Evolutionary conservation across 1,284 basidiomycete genomes (phyloP), one percentile per base, ranked within the genome.

Genomic region (Amylostereum areolatum): DNA sequence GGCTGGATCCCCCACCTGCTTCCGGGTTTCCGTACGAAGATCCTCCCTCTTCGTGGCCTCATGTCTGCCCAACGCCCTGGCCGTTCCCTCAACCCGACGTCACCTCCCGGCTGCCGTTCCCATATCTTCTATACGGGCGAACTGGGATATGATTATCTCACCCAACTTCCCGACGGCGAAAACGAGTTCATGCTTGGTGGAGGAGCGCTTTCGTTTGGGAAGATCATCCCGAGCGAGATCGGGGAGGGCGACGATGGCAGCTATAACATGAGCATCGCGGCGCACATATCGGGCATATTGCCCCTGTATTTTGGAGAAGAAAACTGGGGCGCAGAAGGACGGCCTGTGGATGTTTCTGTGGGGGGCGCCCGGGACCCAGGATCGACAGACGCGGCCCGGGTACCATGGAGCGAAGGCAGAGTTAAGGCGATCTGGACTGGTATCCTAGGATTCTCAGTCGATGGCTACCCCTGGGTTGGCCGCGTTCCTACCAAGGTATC

Each of bases 1-100:
- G 88, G 74, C 33, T 90, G 89, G 73, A 70, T 73, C 4, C 79
- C 84, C 0, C 78, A 85, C 57, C 80, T 92, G 24, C 66, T 89
- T 48, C 54, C 60, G 18, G 63, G 67, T 1, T 59, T 75, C 54
- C 71, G 72, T 32, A 62, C 63, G 41, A 75, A 72, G 52, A 67
- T 81, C 48, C 61, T 83, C 29, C 81, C 82, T 6, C 63, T 73
- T 0, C 73, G 85, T 27, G 84, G 76, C 7, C 77, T 75, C 49
- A 86, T 88, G 77, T 77, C 80, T 43, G 81, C 85, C 0, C 83
- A 89, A 58, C 69, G 75, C 43, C 72, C 85, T 32, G 67, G 77
- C 55, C 61, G 59, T 33, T 59, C 55, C 25, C 56, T 63, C 9
- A 55, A 55, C n/a, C 41, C 56, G 1, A 51, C 56, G 24, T 66